A percentile compares a stretch with the other conserved stretches of the same genome.
These are phyloP conservation scores for Cyberlindnera maritima DNA, from an alignment of 805 yeast genomes.

Conservation along the genomic window DNA sequence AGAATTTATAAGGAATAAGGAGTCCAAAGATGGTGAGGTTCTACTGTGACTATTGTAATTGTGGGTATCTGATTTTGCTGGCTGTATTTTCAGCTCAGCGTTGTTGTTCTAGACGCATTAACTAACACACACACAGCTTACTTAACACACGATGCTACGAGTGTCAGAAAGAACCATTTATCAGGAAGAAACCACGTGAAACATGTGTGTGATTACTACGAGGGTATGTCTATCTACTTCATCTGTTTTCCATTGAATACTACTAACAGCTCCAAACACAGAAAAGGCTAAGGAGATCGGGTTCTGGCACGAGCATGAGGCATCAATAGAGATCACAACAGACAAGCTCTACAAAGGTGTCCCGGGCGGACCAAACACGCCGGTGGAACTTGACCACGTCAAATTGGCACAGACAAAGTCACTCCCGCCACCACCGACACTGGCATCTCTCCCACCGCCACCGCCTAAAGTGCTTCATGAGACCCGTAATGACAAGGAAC, in stretches of 20 bases:
- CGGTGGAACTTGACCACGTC: conserved; percentile 14
- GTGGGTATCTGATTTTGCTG: conserved; percentile 24
- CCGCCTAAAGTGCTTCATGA: conserved; percentile 25
- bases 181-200: conserved; percentile 74
- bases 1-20: too few species aligned
- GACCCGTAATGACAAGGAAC: conserved; percentile 9
- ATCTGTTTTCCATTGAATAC: not conserved
- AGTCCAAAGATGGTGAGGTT: conserved; percentile 51
- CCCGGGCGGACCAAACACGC: conserved; percentile 30
- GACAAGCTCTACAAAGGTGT: conserved; percentile 26
- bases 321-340: conserved; percentile 20
- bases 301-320: conserved; percentile 30
- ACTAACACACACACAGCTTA: conserved; percentile 45
- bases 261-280: conserved; percentile 4
- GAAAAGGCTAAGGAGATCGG: conserved; percentile 33
- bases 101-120: too few species aligned
- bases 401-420: conserved; percentile 18
- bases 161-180: conserved; percentile 79
- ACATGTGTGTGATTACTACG: conserved; percentile 73
- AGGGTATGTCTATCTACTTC: conserved; percentile 30
- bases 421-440: conserved; percentile 28
- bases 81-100: too few species aligned
- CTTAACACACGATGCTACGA: conserved; percentile 83
- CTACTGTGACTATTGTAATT: conserved; percentile 82
- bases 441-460: conserved; percentile 23